A percentile compares a stretch with the other conserved stretches of the same genome.
These are phyloP conservation scores for Monosporascus sp. DNA, from an alignment of 2,329 filamentous ascomycete species.

Conservation along the genomic window DNA sequence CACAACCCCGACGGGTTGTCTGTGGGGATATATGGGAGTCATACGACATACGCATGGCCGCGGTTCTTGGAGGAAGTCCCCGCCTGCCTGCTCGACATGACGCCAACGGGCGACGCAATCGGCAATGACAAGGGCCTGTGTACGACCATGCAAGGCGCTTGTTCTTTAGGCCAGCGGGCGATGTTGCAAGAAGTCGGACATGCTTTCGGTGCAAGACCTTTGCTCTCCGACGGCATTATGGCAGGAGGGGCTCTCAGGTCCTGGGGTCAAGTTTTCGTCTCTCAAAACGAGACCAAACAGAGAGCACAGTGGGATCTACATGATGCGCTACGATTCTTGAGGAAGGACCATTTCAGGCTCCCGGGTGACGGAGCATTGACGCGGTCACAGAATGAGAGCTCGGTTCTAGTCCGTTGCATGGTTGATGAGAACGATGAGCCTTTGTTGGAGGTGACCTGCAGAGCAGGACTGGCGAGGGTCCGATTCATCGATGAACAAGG, in stretches of 20 bases:
- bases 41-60: constrained; percentile 65
- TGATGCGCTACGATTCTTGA: constrained; percentile 61
- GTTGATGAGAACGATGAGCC: constrained; percentile 14
- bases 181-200: constrained; percentile 69
- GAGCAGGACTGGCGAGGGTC: constrained; percentile 22
- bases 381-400: constrained; percentile 1
- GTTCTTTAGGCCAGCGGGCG: constrained; percentile 56
- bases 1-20: constrained; percentile 50
- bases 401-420: constrained; percentile 5
- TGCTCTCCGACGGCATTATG: constrained; percentile 57
- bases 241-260: constrained; percentile 32
- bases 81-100: constrained; percentile 38
- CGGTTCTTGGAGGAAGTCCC: constrained; percentile 62
- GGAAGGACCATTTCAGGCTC: constrained; percentile 62
- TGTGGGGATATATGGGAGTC: constrained; percentile 67
- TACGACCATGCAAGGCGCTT: constrained; percentile 37
- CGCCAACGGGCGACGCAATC: constrained; percentile 30
- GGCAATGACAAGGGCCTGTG: constrained; percentile 38
- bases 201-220: constrained; percentile 63
- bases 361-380: constrained; percentile 47
- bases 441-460: constrained; percentile 13
- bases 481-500: constrained; percentile 17
- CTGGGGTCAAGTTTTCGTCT: constrained; percentile 38
- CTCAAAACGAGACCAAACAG: constrained; percentile 39
- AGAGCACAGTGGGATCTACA: constrained; percentile 65